A percentile compares a stretch with the other conserved stretches of the same genome.
These are phyloP conservation scores for Penstemon barbatus DNA, from an alignment of 257 asterid species.

Conservation along the genomic window DNA sequence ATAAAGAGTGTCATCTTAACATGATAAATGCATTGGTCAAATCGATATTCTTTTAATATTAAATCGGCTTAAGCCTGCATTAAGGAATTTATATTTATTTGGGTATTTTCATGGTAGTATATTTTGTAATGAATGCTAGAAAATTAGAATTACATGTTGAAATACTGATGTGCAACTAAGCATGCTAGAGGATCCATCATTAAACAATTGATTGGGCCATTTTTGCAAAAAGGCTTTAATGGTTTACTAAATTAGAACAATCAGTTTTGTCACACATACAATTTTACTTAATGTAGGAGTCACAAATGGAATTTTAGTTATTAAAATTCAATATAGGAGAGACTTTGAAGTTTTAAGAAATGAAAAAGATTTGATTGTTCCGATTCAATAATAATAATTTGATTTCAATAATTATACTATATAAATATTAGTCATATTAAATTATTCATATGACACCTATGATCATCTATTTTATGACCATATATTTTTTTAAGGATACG, in stretches of 20 bases:
- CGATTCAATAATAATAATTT: too few relatives aligned
- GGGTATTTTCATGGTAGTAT: too few relatives aligned
- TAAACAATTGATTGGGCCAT: background rate
- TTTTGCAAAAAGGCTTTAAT: conserved; percentile 19
- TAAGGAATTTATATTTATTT: background rate
- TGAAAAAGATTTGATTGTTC: too few relatives aligned
- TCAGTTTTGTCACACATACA: conserved; percentile 16
- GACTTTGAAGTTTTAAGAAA: too few relatives aligned
- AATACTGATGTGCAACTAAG: conserved; percentile 10
- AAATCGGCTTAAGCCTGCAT: conserved; percentile 38
- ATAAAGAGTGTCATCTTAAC: conserved; percentile 10
- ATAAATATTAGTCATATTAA: too few relatives aligned
- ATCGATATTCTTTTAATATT: conserved; percentile 17
- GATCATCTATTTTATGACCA: too few relatives aligned
- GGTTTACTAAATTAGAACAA: conserved; percentile 25
- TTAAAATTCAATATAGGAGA: too few relatives aligned
- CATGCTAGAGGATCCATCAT: conserved; percentile 13
- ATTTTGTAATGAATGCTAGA: too few relatives aligned
- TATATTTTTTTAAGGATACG: too few relatives aligned
- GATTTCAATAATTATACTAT: too few relatives aligned
- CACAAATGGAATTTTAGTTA: too few relatives aligned
- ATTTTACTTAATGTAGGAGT: conserved; percentile 3
- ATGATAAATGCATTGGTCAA: conserved; percentile 23
- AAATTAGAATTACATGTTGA: background rate
- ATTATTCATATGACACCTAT: too few relatives aligned